phyloP scores from a whole-genome alignment of 2,329 filamentous ascomycete species.

The Phaeophleospora eucalypticola region DNA sequence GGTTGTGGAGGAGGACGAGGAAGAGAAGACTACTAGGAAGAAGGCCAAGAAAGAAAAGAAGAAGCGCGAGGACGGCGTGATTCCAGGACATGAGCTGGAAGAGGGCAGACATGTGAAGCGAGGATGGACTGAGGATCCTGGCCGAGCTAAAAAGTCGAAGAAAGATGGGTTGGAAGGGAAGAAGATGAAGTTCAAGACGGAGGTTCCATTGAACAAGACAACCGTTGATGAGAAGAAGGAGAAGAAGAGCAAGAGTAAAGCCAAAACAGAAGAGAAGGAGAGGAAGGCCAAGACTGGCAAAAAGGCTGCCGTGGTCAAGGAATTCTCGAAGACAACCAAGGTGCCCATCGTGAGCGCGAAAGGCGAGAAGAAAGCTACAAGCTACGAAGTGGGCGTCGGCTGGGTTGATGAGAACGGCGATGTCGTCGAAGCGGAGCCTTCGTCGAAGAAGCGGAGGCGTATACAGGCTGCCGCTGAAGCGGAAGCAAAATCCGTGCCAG shows the following conservation, averaged over 20 bases:
- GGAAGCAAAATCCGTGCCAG: constrained; percentile 5
- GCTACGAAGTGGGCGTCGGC: constrained; percentile 78
- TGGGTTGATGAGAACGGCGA: constrained; percentile 81
- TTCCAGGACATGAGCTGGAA: constrained; percentile 68
- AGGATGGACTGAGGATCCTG: constrained; percentile 69
- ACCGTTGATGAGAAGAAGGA: constrained; percentile 63
- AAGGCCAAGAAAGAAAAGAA: constrained; percentile 52
- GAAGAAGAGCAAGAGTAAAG: constrained; percentile 60
- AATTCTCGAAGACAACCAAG: constrained; percentile 81
- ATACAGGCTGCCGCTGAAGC: constrained; percentile 12
- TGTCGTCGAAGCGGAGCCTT: constrained; percentile 59
- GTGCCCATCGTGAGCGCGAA: constrained; percentile 44
- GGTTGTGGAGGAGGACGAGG: constrained; percentile 28
- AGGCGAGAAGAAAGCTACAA: constrained; percentile 41
- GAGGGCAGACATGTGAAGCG: constrained; percentile 76
- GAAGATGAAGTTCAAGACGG: constrained; percentile 82
- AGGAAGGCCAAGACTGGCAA: constrained; percentile 60
- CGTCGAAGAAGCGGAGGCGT: constrained; percentile 29
- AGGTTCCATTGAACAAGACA: constrained; percentile 53
- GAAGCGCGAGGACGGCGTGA: constrained; percentile 47
- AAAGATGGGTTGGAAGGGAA: constrained; percentile 63
- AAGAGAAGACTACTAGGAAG: constrained; percentile 46
- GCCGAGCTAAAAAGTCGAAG: constrained; percentile 42
- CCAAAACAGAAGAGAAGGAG: constrained; percentile 50
- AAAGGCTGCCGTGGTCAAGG: constrained; percentile 69